phyloP scores from a whole-genome alignment of 129 eudicot species.

The Smallanthus sonchifolius region DNA sequence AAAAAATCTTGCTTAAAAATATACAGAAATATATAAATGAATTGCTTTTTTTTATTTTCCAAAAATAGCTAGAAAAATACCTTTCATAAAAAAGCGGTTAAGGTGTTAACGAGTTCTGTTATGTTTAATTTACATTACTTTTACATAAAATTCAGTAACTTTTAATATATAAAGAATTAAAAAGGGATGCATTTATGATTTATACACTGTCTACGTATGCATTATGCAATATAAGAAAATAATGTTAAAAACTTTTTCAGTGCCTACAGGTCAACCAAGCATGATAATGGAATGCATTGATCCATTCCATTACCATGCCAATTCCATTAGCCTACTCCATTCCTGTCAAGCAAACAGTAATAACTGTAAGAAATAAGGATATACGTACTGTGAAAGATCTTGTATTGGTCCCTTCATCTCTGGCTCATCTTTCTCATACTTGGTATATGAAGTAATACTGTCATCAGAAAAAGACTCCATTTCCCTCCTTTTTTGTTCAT shows the following conservation, averaged over 20 bases:
- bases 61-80: neutral
- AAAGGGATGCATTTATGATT: neutral
- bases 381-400: slow-evolving; percentile 70
- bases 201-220: neutral
- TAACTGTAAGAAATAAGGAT: neutral
- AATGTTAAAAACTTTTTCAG: neutral
- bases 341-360: neutral
- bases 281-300: neutral
- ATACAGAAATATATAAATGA: neutral
- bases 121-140: neutral
- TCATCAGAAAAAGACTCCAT: slow-evolving; percentile 69
- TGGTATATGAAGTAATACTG: slow-evolving; percentile 48
- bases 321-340: neutral
- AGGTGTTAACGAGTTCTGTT: neutral
- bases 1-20: neutral
- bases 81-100: neutral
- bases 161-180: neutral
- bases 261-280: neutral
- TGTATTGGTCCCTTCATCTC: slow-evolving; percentile 86
- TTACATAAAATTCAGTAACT: neutral
- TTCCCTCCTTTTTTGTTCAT: slow-evolving; percentile 46
- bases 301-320: neutral
- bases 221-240: neutral
- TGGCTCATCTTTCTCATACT: slow-evolving; percentile 85
- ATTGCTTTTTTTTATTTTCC: neutral